phyloP scores from a whole-genome alignment of 345 rosid genomes.

The Acer saccharum region DNA sequence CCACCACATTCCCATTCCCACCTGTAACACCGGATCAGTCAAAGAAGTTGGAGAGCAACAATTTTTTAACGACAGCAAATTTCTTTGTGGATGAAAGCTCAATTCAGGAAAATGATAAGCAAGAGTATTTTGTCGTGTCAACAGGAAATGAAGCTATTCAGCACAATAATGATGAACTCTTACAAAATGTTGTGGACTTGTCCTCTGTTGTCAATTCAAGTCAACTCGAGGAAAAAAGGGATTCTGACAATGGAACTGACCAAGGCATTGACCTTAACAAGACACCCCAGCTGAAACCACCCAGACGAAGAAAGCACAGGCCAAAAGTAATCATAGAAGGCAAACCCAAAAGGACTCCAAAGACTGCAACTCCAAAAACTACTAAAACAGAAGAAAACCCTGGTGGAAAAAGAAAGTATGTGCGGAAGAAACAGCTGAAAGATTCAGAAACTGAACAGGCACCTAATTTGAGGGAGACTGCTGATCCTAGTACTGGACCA shows the following conservation, averaged over 20 bases:
- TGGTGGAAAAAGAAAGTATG: constrained; percentile 36
- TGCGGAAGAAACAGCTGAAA: constrained; percentile 39
- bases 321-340: constrained; percentile 76
- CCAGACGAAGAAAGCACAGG: constrained; percentile 76
- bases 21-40: constrained; percentile 33
- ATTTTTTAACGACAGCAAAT: constrained; percentile 9
- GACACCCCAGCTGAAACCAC: constrained; percentile 67
- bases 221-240: constrained; percentile 35
- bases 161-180: constrained; percentile 30
- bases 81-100: constrained; percentile 19
- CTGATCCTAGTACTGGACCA: constrained; percentile 24
- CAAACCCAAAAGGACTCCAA: constrained; percentile 50
- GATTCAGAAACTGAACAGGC: constrained; percentile 42
- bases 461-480: constrained; percentile 19
- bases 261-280: constrained; percentile 63
- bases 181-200: constrained; percentile 46
- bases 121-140: constrained; percentile 24
- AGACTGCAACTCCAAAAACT: constrained; percentile 40
- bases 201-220: constrained; percentile 39
- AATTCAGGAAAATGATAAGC: constrained; percentile 32
- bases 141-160: constrained; percentile 28
- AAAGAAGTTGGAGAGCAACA: constrained; percentile 27
- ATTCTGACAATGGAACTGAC: constrained; percentile 24
- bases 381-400: constrained; percentile 34
- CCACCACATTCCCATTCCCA: constrained; percentile 31